Conservation (phyloP, 78 protist species). For the Dictyostelium discoideum region DNA sequence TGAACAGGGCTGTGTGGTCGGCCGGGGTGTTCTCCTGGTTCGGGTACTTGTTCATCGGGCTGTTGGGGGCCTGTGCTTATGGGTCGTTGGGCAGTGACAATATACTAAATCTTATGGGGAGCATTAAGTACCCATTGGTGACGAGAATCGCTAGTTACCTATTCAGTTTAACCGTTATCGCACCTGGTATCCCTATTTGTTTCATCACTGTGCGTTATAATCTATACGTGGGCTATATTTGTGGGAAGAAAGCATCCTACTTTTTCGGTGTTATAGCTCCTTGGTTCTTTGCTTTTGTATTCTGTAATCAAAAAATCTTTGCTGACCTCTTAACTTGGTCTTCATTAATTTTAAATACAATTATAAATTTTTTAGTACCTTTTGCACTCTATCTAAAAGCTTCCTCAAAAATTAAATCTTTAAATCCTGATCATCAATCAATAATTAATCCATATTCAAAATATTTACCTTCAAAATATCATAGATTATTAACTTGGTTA, state of each 20-base stretch:
- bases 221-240: slow-evolving; percentile 45
- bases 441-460: slow-evolving; percentile 25
- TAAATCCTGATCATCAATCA: neutral
- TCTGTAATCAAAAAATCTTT: slow-evolving; percentile 48
- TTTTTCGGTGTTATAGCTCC: slow-evolving; percentile 70
- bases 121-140: neutral
- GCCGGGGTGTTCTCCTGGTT: slow-evolving; percentile 52
- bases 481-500: neutral
- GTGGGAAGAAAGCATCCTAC: slow-evolving; percentile 47
- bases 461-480: neutral
- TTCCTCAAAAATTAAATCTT: neutral
- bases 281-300: slow-evolving; percentile 36
- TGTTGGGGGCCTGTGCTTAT: slow-evolving; percentile 31
- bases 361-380: slow-evolving; percentile 30
- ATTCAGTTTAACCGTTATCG: slow-evolving; percentile 38
- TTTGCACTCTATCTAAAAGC: slow-evolving; percentile 50
- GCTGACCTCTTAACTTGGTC: slow-evolving; percentile 52
- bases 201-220: slow-evolving; percentile 47
- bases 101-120: slow-evolving; percentile 42
- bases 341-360: slow-evolving; percentile 7
- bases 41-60: slow-evolving; percentile 36
- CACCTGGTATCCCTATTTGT: slow-evolving; percentile 64
- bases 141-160: slow-evolving; percentile 30
- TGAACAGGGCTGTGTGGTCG: slow-evolving; percentile 34
- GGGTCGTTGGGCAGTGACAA: slow-evolving; percentile 21